Percentiles rank a stretch among this genome's conserved stretches.
These are phyloP conservation scores for Phytophthora meadii DNA, from an alignment of 352 stramenopile genomes.

Conservation along the genomic window DNA sequence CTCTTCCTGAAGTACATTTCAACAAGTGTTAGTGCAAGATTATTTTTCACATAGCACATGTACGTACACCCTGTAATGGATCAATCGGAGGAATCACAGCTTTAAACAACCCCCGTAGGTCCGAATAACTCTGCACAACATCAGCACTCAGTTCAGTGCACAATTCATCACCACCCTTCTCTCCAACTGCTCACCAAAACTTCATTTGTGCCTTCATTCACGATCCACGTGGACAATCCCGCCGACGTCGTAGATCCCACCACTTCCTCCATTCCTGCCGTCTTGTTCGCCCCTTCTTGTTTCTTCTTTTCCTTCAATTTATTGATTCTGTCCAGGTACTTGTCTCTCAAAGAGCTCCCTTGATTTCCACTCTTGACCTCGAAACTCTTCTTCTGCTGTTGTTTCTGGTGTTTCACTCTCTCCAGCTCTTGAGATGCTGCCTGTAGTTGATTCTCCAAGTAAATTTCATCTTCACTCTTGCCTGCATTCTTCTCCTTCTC, in stretches of 20 bases:
- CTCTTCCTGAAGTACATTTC: constrained; percentile 50
- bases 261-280: constrained; percentile 34
- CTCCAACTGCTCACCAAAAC: constrained; percentile 51
- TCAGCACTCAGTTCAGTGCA: not conserved
- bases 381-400: constrained; percentile 26
- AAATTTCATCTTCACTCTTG: constrained; percentile 59
- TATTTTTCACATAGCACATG: not conserved
- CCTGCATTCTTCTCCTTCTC: constrained; percentile 27
- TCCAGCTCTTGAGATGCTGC: constrained; percentile 41
- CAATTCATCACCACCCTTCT: not conserved
- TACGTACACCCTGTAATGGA: constrained; percentile 55
- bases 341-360: constrained; percentile 51
- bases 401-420: constrained; percentile 35
- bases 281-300: constrained; percentile 19
- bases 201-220: constrained; percentile 78
- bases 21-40: not conserved
- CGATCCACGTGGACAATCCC: constrained; percentile 73
- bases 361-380: constrained; percentile 16
- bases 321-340: constrained; percentile 83
- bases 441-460: constrained; percentile 67
- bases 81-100: constrained; percentile 61
- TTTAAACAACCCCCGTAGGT: constrained; percentile 66
- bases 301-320: constrained; percentile 68
- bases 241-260: constrained; percentile 45
- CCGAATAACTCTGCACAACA: constrained; percentile 59